A percentile compares a stretch with the other conserved stretches of the same genome.
These are phyloP conservation scores for Phylloboletellus chloephorus DNA, from an alignment of 1,284 basidiomycete species.

Conservation along the genomic window DNA sequence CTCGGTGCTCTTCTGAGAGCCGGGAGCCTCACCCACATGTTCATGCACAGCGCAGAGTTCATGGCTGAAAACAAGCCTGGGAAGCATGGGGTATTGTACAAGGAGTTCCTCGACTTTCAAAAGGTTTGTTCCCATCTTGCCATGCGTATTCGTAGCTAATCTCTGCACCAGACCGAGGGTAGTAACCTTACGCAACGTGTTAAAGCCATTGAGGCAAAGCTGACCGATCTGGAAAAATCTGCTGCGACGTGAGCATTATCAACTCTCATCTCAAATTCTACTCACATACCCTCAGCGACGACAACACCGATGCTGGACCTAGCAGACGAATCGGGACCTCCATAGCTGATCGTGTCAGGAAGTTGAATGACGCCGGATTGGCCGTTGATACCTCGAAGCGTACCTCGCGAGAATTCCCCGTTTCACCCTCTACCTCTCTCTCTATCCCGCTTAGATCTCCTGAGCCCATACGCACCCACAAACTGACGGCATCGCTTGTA, in stretches of 20 bases:
- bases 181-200: conserved; percentile 45
- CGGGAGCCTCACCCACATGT: conserved; percentile 50
- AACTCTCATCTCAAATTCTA: conserved; percentile 8
- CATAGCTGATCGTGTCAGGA: conserved; percentile 67
- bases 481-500: conserved; percentile 19
- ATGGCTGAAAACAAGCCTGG: conserved; percentile 41
- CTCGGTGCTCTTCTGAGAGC: conserved; percentile 55
- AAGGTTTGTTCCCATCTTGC: conserved; percentile 40
- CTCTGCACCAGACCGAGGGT: conserved; percentile 41
- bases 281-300: conserved; percentile 16
- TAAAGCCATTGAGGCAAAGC: conserved; percentile 50
- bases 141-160: conserved; percentile 18
- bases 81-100: conserved; percentile 46
- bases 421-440: conserved; percentile 32
- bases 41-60: conserved; percentile 56
- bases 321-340: conserved; percentile 44
- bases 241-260: conserved; percentile 39
- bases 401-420: conserved; percentile 44
- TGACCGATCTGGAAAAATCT: conserved; percentile 51
- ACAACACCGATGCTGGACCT: conserved; percentile 24
- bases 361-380: conserved; percentile 64
- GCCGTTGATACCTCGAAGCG: conserved; percentile 49
- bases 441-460: conserved; percentile 34
- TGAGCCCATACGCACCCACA: conserved; percentile 23
- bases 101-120: conserved; percentile 55